Conservation (phyloP, 768 basidiomycete species). For the Pholiota conissans region DNA sequence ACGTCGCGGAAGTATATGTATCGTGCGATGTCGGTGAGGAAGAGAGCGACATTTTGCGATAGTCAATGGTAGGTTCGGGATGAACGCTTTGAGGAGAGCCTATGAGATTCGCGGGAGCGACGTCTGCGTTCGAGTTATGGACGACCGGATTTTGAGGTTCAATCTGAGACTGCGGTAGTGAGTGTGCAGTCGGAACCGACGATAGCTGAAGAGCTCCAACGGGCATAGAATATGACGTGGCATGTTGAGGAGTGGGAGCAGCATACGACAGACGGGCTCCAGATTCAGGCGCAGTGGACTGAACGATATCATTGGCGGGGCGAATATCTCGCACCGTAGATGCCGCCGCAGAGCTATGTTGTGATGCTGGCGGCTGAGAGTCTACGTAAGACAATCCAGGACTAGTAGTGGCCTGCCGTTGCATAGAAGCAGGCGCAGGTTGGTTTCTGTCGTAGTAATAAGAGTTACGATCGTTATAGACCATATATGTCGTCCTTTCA, state of each 20-base stretch:
- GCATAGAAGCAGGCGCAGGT: conserved; percentile 9
- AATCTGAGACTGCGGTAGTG: neutral
- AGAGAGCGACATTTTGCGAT: conserved; percentile 36
- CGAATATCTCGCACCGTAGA: neutral
- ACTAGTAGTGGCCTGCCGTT: conserved; percentile 17
- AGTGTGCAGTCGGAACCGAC: neutral
- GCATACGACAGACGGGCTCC: neutral
- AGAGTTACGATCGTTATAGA: conserved; percentile 17
- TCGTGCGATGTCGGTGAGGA: conserved; percentile 20
- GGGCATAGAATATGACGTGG: neutral
- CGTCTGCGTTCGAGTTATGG: neutral
- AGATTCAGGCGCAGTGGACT: neutral
- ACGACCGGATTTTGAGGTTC: neutral
- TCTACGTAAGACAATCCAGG: conserved; percentile 17
- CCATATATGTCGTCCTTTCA: conserved; percentile 28
- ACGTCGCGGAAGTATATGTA: conserved; percentile 19
- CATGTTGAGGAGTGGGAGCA: neutral
- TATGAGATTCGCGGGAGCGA: conserved; percentile 10
- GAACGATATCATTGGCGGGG: neutral
- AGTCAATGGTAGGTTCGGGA: conserved; percentile 33
- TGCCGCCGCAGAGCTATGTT: conserved; percentile 14
- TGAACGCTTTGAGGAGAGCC: conserved; percentile 33
- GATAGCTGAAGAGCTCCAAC: conserved; percentile 10
- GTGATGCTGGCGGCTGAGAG: conserved; percentile 13
- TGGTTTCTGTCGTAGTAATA: conserved; percentile 6